Percentiles rank a stretch among this genome's conserved stretches.
These are phyloP conservation scores for Aspergillus transmontanensis DNA, from an alignment of 2,329 filamentous ascomycete genomes.

Conservation along the genomic window DNA sequence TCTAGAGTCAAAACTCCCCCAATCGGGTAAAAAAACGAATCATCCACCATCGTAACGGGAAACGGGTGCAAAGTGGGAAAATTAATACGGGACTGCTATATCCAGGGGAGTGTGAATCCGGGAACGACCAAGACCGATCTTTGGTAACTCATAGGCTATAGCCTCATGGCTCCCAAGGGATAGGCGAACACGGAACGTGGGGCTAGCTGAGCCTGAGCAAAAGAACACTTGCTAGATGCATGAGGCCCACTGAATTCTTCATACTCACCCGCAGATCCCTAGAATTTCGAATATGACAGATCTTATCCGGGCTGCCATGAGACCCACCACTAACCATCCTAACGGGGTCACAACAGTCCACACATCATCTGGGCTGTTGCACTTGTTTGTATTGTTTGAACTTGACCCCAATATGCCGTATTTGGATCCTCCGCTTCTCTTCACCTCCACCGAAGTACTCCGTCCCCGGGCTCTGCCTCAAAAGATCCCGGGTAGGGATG, in stretches of 20 bases:
- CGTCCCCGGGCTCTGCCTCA: background rate
- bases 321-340: constrained; percentile 5
- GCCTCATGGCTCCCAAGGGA: constrained; percentile 1
- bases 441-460: background rate
- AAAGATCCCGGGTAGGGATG: background rate
- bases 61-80: background rate
- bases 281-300: constrained; percentile 33
- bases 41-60: background rate
- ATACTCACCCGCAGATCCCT: constrained; percentile 15
- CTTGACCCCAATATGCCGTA: background rate
- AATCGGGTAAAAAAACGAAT: constrained; percentile 4
- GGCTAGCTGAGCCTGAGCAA: constrained; percentile 13
- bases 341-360: constrained; percentile 2
- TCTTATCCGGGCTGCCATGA: constrained; percentile 23
- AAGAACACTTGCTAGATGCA: constrained; percentile 2
- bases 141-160: background rate
- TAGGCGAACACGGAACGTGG: constrained; percentile 20
- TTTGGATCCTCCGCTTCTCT: background rate
- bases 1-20: background rate
- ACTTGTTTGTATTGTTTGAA: background rate
- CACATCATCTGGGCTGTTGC: constrained; percentile 3
- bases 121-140: background rate
- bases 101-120: background rate
- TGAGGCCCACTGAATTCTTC: constrained; percentile 12
- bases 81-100: background rate